Base-by-base conservation (phyloP, 129 eudicot species). In the Chrysanthemum seticuspe region DNA sequence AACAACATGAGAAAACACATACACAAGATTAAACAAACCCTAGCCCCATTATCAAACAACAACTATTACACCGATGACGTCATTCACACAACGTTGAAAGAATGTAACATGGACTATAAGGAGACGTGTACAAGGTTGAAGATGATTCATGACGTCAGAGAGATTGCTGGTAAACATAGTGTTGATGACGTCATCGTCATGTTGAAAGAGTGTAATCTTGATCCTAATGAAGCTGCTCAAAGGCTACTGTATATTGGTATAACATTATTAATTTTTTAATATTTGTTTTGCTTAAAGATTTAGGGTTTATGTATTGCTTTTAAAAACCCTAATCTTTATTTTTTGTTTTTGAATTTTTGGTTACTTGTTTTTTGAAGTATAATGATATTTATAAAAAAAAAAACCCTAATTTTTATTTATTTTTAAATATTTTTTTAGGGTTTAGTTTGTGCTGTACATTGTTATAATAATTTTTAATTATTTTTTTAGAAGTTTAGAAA, bases 191-290 rank as follows among this genome's bases (percentile, higher is more conserved):
- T 89, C 2, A 80, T 84, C 40, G 81, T 83, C 40, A 80, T 89
- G 92, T 89, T 89, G 19, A 80, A 86, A 67, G 92, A 89, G 1
- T 89, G 96, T 70, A 84, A 77, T 47, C 76, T 86, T 82, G 96
- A 89, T 83, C 88, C 89, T 52, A 78, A 89, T 49, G 96, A 86
- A 48, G 83, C 96, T 76, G 87, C 90, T 62, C 92, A 89, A 72
- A 80, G 78, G 59, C 92, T 89, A 6, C 73, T 89, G 6, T 85
- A 86, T 74, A 82, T 89, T 23, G 96, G 96, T 89, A 57, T 57
- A 56, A 54, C 15, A 61, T 61, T 21, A 23, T 19, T 61, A 11
- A 3, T 3, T 16, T 51, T 48, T 27, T 10, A 27, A 0, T 53
- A 8, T 11, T 44, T 15, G 1, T 58, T 56, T 75, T 56, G 25